Conservation (phyloP, 2,329 filamentous ascomycete species). For the Pyrenochaeta sp. region DNA sequence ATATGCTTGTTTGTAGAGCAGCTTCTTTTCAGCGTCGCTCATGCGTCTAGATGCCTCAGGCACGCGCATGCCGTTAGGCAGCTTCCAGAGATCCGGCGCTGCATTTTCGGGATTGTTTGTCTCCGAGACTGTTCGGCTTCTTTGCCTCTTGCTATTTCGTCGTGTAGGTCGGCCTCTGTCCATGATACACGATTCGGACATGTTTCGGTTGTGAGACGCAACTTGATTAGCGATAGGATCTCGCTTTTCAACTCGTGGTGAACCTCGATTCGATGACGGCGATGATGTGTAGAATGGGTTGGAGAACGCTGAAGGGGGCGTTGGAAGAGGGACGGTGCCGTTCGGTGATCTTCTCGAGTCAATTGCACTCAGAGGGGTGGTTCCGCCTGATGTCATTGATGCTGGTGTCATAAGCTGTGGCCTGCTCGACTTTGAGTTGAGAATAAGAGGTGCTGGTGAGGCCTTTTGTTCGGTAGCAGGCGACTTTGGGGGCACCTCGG, state of each 20-base stretch:
- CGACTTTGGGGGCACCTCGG: conserved; percentile 50
- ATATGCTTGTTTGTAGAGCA: conserved; percentile 49
- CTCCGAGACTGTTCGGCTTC: conserved; percentile 46
- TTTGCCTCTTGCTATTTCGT: conserved; percentile 41
- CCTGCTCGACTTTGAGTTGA: conserved; percentile 42
- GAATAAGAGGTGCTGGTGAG: conserved; percentile 44
- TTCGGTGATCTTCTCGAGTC: conserved; percentile 46
- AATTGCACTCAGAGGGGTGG: conserved; percentile 36
- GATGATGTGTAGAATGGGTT: conserved; percentile 44
- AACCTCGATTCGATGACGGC: conserved; percentile 39
- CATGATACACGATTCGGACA: conserved; percentile 51
- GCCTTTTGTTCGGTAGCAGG: conserved; percentile 43
- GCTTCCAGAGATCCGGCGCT: conserved; percentile 44
- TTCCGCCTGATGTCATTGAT: conserved; percentile 33
- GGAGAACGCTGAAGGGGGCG: conserved; percentile 42
- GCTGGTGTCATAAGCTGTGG: conserved; percentile 44
- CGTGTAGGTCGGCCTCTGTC: conserved; percentile 49
- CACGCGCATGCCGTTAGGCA: conserved; percentile 49
- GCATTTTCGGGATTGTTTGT: conserved; percentile 32
- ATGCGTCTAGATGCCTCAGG: conserved; percentile 45
- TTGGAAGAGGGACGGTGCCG: conserved; percentile 32
- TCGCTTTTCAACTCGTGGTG: conserved; percentile 43
- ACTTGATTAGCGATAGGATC: conserved; percentile 36
- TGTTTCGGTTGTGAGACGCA: conserved; percentile 42
- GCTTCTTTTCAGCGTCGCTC: conserved; percentile 46